These are phyloP conservation scores for Massariosphaeria phaeospora DNA, from an alignment of 495 filamentous ascomycete genomes.

Conservation along the genomic window DNA sequence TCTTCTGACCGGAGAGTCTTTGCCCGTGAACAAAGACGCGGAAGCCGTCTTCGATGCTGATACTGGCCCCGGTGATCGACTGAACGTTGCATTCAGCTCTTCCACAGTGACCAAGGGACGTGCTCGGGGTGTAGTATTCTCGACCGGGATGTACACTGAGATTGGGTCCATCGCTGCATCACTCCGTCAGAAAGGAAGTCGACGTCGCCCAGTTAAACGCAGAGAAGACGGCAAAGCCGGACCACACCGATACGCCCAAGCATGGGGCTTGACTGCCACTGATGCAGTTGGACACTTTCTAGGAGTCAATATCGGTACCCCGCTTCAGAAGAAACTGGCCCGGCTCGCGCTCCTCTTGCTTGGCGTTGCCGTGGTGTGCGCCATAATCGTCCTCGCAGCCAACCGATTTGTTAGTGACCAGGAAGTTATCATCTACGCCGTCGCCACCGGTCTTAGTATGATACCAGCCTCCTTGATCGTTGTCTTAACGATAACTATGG, in stretches of 20 bases:
- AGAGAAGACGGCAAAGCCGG: slow-evolving; percentile 33
- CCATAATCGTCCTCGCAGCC: slow-evolving; percentile 63
- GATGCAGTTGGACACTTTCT: slow-evolving; percentile 61
- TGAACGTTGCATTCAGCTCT: slow-evolving; percentile 67
- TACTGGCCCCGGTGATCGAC: slow-evolving; percentile 61
- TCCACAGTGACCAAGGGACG: slow-evolving; percentile 69
- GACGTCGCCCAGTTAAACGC: slow-evolving; percentile 43
- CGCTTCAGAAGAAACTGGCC: slow-evolving; percentile 65
- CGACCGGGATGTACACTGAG: slow-evolving; percentile 66
- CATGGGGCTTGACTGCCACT: slow-evolving; percentile 59
- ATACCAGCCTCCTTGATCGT: slow-evolving; percentile 73
- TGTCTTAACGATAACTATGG: slow-evolving; percentile 72
- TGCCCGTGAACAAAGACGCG: slow-evolving; percentile 59
- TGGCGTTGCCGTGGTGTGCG: slow-evolving; percentile 62
- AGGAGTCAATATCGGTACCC: slow-evolving; percentile 51
- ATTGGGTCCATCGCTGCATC: slow-evolving; percentile 66
- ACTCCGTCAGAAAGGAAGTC: slow-evolving; percentile 41
- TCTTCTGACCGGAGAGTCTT: slow-evolving; percentile 68
- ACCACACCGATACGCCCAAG: slow-evolving; percentile 62
- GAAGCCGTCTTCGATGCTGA: slow-evolving; percentile 39
- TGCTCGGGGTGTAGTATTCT: slow-evolving; percentile 62
- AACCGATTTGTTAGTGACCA: slow-evolving; percentile 57
- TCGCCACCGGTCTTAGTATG: slow-evolving; percentile 46
- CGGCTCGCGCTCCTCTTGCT: slow-evolving; percentile 67
- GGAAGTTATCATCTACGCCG: slow-evolving; percentile 68